Percentiles rank a stretch among this genome's conserved stretches.
Conservation (phyloP, 805 yeast species). For the Teunomyces lycoperdinae region DNA sequence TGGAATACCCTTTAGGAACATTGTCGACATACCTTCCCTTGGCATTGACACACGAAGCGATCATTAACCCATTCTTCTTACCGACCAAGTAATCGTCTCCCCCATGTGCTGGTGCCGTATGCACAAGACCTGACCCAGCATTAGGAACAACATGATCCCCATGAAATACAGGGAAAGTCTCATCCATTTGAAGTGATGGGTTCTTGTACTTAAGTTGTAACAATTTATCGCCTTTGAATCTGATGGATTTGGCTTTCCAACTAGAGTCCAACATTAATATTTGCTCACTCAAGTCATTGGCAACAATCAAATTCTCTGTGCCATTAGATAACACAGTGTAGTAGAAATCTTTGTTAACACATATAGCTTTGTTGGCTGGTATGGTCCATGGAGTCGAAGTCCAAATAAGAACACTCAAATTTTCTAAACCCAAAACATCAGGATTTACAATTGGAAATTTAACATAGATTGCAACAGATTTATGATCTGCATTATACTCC, state of each 20-base stretch:
- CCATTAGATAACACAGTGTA: slow-evolving; percentile 49
- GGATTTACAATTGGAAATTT: slow-evolving; percentile 50
- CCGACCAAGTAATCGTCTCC: slow-evolving; percentile 85
- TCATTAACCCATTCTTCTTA: slow-evolving; percentile 48
- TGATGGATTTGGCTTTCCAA: slow-evolving; percentile 4
- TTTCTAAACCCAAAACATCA: slow-evolving; percentile 6
- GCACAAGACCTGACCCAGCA: slow-evolving; percentile 95
- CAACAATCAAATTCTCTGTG: slow-evolving; percentile 47
- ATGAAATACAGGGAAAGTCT: slow-evolving; percentile 58
- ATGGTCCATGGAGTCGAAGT: slow-evolving; percentile 99
- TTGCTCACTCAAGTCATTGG: slow-evolving; percentile 43
- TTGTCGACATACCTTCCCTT: slow-evolving; percentile 60
- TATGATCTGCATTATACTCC: slow-evolving; percentile 75
- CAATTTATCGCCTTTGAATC: slow-evolving; percentile 23
- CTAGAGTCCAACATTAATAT: slow-evolving; percentile 29
- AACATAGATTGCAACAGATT: slow-evolving; percentile 64
- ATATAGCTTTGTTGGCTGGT: slow-evolving; percentile 81
- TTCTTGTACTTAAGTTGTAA: slow-evolving; percentile 47
- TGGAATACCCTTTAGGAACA: slow-evolving; percentile 45
- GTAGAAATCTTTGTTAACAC: slow-evolving; percentile 55
- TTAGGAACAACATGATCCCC: slow-evolving; percentile 78
- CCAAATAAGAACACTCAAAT: slow-evolving; percentile 64
- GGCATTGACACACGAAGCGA: slow-evolving; percentile 77
- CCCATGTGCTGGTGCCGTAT: slow-evolving; percentile 98
- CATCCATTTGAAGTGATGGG: slow-evolving; percentile 42